phyloP scores from a whole-genome alignment of 257 asterid genomes.

The Solanum ossicruentum region DNA sequence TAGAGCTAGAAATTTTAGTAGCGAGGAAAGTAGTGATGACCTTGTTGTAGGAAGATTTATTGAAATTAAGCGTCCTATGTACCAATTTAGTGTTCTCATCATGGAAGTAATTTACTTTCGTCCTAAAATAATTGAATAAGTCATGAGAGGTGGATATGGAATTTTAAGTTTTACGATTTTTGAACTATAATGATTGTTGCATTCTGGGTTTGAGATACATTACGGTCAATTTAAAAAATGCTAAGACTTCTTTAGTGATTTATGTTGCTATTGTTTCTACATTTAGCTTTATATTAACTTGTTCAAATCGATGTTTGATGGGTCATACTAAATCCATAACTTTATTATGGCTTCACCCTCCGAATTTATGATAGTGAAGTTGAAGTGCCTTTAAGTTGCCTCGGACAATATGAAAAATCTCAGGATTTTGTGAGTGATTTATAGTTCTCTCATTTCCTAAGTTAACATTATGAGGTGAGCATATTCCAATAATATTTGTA shows the following conservation, averaged over 20 bases:
- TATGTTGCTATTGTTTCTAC: neutral
- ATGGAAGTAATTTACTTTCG: no score
- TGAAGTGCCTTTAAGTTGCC: conserved; percentile 4
- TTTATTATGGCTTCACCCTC: neutral
- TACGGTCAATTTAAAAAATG: neutral
- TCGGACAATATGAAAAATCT: neutral
- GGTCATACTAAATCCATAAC: neutral
- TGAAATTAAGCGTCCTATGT: no score
- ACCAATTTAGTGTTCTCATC: no score
- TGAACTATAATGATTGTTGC: neutral
- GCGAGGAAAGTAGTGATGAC: no score
- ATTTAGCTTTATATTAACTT: neutral
- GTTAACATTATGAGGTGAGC: neutral
- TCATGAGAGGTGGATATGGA: neutral
- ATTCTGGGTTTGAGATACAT: neutral
- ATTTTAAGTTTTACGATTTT: neutral
- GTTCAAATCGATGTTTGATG: neutral
- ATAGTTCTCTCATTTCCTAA: neutral
- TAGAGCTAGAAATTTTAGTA: no score
- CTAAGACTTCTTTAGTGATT: neutral
- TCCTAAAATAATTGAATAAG: neutral
- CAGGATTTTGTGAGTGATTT: neutral
- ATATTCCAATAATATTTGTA: neutral
- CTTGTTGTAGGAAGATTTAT: no score
- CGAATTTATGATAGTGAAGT: neutral